Conservation (phyloP, 2,329 filamentous ascomycete species). For the Paecilomyces sp. region DNA sequence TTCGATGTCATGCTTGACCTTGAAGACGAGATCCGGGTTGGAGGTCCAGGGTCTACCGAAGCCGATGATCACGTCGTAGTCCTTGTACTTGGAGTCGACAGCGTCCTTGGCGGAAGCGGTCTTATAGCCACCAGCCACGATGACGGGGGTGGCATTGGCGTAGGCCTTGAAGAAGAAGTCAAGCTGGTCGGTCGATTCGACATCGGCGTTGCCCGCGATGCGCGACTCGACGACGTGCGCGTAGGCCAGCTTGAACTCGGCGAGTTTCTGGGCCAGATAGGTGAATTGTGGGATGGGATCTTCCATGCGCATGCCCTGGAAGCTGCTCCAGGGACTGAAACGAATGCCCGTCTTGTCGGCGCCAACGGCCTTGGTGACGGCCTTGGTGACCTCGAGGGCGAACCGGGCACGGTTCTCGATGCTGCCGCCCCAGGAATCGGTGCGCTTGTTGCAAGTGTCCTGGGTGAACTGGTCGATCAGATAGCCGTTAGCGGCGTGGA, state of each 20-base stretch:
- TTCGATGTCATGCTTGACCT: slow-evolving; percentile 30
- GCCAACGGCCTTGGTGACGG: slow-evolving; percentile 38
- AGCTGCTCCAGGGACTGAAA: slow-evolving; percentile 37
- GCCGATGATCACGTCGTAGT: slow-evolving; percentile 24
- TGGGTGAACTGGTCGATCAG: slow-evolving; percentile 63
- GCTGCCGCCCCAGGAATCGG: slow-evolving; percentile 44
- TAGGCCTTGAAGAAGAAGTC: slow-evolving; percentile 41
- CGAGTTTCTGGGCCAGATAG: slow-evolving; percentile 48
- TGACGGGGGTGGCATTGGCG: slow-evolving; percentile 34
- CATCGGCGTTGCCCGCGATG: slow-evolving; percentile 23
- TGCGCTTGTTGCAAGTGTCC: slow-evolving; percentile 61
- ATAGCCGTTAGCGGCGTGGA: slow-evolving; percentile 74
- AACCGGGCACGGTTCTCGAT: slow-evolving; percentile 59
- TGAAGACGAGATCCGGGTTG: slow-evolving; percentile 40
- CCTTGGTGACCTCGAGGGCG: slow-evolving; percentile 49
- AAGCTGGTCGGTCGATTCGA: slow-evolving; percentile 30
- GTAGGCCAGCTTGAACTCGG: slow-evolving; percentile 50
- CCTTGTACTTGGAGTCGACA: slow-evolving; percentile 23
- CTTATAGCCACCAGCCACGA: slow-evolving; percentile 45
- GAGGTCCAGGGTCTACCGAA: slow-evolving; percentile 40
- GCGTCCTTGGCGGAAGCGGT: slow-evolving; percentile 32
- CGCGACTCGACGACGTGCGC: slow-evolving; percentile 56
- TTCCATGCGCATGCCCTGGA: slow-evolving; percentile 49
- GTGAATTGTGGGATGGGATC: slow-evolving; percentile 59
- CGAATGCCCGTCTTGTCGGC: slow-evolving; percentile 39